A percentile compares a stretch with the other conserved stretches of the same genome.
phyloP scores from a whole-genome alignment of 2,329 filamentous ascomycete genomes.

The Epicoccum sorghinum region DNA sequence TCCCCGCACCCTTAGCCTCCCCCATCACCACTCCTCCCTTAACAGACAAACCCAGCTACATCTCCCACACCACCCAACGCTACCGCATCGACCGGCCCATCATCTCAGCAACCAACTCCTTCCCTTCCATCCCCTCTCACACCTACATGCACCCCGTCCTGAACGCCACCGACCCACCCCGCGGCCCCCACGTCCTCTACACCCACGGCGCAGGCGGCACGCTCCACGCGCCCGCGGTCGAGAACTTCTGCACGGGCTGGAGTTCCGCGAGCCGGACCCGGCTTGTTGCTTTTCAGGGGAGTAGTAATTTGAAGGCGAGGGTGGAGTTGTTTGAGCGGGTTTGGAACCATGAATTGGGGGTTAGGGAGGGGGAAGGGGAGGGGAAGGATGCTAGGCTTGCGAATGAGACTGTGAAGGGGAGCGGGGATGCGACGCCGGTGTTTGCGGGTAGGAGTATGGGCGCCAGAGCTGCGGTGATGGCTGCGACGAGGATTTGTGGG shows the following conservation, averaged over 20 bases:
- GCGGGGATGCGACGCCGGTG: neutral
- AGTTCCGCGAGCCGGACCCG: neutral
- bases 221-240: conserved; percentile 46
- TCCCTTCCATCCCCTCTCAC: no score
- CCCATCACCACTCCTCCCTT: no score
- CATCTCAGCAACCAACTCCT: no score
- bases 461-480: conserved; percentile 50
- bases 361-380: neutral
- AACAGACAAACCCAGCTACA: no score
- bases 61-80: no score
- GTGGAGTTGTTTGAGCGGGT: conserved; percentile 48
- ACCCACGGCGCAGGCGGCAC: conserved; percentile 55
- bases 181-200: conserved; percentile 37
- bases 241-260: conserved; percentile 49
- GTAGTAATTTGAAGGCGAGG: conserved; percentile 49
- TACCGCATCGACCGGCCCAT: no score
- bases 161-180: neutral
- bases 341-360: conserved; percentile 10
- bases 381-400: no score
- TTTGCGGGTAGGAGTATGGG: conserved; percentile 54
- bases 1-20: no score
- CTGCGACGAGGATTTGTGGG: conserved; percentile 25
- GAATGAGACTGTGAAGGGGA: no score
- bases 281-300: conserved; percentile 50
- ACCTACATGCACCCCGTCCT: no score